Evolutionary conservation across 345 rosid genomes (phyloP), one percentile per base, ranked within the genome.

Genomic region (Gossypium rotundifolium): DNA sequence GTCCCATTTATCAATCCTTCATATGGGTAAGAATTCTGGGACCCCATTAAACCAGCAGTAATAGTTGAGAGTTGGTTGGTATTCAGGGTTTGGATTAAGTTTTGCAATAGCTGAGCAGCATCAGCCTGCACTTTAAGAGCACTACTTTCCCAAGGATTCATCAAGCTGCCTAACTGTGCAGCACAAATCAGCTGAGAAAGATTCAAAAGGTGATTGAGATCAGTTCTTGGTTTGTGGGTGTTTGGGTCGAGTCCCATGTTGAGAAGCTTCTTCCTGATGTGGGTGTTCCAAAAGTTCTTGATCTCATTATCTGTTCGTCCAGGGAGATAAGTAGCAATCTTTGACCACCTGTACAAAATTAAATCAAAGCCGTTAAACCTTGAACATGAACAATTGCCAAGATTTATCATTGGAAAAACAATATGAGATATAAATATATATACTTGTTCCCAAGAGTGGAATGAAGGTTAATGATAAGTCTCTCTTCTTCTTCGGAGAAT

Each of bases 271-370:
- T 90, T 93, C 77, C 87, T 88, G 70, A 93, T 73, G 51, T 87
- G 91, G 7, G 96, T 90, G 80, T 91, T 93, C 98, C 98, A 93
- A 58, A 78, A 87, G 79, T 93, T 93, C 84, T 91, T 93, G n/a
- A 93, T 91, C 60, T 93, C 97, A 55, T 93, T 93, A 66, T 93
- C 98, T 0, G 98, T 93, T 54, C 97, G 74, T 38, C 98, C 94
- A 0, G 95, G 97, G 48, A 93, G 88, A 85, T 86, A 86, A 20
- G 83, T 73, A 42, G 98, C 97, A 65, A 93, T 93, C 57, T 79
- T 88, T 4, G 98, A 88, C 98, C 98, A 91, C 87, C 98, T 93
- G 76, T 64, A 78, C 16, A 29, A 54, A 61, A 40, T 18, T 20
- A 25, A 67, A 54, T 54, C 25, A 33, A 71, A 60, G 57, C 40